Base-by-base conservation (phyloP, 2,329 filamentous ascomycete genomes). In the Trichothecium roseum region DNA sequence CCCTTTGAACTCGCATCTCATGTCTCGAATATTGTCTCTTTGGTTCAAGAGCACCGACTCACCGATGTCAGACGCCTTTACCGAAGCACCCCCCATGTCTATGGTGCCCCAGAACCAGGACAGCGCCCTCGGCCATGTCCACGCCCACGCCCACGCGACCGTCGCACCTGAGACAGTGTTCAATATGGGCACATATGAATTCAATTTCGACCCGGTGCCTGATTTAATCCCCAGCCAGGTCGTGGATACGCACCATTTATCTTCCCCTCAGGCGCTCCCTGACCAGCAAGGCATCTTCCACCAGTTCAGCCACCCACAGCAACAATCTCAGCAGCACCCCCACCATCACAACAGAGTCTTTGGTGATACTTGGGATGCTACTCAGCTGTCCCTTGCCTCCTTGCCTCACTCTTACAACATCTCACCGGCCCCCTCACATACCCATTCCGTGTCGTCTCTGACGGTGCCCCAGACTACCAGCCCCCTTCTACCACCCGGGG, bases 161-260 rank as follows among this genome's bases (percentile, higher is more conserved):
- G 48, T 53, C 43, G 50, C 47, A 45, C 43, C 49, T 36, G 46
- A 57, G 17, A 38, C 50, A 26, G 42, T 46, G 30, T 40, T 59
- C 35, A 53, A 50, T 26, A 43, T 53, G 31, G 44, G 46, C 40
- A 50, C 58, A 39, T 57, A 60, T 45, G 46, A 48, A 48, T 59
- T 62, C 41, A 48, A 47, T 37, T 51, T 61, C 42, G 52, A 53
- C 20, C 49, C 57, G 36, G 43, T 57, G 17, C 48, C 45, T 13
- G 54, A 56, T 42, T 53, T 55, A 34, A 39, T 4, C 36, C 40
- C n/a, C 39, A 45, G 13, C 32, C 43, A 14, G 43, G 20, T 24
- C 20, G 48, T 32, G 49, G 54, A 42, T 51, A 57, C 45, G 52
- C 53, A 50, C 30, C 49, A 54, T 42, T 51, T 59, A 46, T 53